These are phyloP conservation scores for Ophiostoma triangulosporum DNA, from an alignment of 2,329 filamentous ascomycete genomes.

Conservation along the genomic window DNA sequence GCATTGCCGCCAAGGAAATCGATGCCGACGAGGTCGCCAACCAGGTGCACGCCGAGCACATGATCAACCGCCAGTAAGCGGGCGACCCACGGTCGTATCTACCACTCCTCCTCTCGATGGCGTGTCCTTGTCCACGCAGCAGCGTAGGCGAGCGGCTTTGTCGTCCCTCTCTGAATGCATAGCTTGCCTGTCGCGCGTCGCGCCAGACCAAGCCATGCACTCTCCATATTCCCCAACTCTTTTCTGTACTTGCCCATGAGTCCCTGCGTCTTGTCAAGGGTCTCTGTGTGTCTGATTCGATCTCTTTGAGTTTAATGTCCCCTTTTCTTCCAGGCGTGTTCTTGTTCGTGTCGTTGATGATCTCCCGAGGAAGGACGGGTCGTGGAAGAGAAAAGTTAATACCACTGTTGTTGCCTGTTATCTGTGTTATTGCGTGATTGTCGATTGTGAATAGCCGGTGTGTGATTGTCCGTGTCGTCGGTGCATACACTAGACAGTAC, in stretches of 20 bases:
- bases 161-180: not conserved
- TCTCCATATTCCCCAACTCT: not conserved
- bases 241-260: not conserved
- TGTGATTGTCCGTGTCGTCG: too few relatives aligned
- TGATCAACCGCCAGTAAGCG: slow-evolving; percentile 1
- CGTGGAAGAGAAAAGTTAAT: not conserved
- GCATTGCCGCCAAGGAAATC: slow-evolving; percentile 10
- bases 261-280: not conserved
- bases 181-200: not conserved
- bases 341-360: not conserved
- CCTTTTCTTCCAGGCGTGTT: not conserved
- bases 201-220: not conserved
- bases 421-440: not conserved
- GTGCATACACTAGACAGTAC: too few relatives aligned
- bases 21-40: slow-evolving; percentile 11
- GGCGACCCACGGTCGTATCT: too few relatives aligned
- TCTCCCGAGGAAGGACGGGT: not conserved
- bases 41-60: slow-evolving; percentile 10
- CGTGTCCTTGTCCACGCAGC: not conserved
- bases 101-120: too few relatives aligned
- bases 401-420: not conserved
- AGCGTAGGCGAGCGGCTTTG: not conserved
- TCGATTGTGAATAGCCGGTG: not conserved
- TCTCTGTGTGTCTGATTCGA: not conserved
- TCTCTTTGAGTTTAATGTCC: not conserved